Evolutionary conservation across 2,329 filamentous ascomycete species (phyloP).

Genomic region (Colletotrichum sp.): DNA sequence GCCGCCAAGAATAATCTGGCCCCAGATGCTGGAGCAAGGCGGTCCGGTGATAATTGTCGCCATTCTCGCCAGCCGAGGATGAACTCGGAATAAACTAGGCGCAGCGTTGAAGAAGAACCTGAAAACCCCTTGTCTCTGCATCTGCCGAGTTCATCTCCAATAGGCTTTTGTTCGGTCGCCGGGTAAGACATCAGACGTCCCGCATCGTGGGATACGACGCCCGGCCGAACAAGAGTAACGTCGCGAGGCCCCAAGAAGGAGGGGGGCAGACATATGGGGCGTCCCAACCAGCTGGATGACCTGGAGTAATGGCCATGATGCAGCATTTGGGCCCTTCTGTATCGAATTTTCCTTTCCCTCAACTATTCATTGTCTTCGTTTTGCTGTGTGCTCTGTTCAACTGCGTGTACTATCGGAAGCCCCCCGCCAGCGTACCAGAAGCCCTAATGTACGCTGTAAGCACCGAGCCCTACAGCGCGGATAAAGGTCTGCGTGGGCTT

Average conservation of each 20-base stretch:
- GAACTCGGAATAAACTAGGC: background rate
- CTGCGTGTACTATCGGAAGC: background rate
- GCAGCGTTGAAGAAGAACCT: background rate
- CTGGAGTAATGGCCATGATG: background rate
- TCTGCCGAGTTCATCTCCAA: background rate
- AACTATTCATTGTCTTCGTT: background rate
- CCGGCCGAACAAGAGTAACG: background rate
- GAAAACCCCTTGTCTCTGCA: background rate
- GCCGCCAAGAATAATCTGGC: slow-evolving; percentile 6
- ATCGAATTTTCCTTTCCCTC: background rate
- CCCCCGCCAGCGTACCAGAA: background rate
- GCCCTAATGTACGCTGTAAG: background rate
- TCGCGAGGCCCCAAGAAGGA: background rate
- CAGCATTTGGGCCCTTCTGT: background rate
- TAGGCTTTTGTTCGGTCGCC: slow-evolving; percentile 14
- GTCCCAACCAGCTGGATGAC: background rate
- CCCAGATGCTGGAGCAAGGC: background rate
- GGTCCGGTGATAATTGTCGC: background rate
- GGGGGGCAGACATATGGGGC: background rate
- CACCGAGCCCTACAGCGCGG: background rate
- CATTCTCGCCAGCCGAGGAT: slow-evolving; percentile 6
- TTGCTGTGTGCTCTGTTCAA: background rate
- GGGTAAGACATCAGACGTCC: slow-evolving; percentile 6
- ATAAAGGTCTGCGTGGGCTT: background rate
- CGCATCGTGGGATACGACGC: background rate